These are phyloP conservation scores for Monosporascus sp. DNA, from an alignment of 2,329 filamentous ascomycete genomes.

Conservation along the genomic window DNA sequence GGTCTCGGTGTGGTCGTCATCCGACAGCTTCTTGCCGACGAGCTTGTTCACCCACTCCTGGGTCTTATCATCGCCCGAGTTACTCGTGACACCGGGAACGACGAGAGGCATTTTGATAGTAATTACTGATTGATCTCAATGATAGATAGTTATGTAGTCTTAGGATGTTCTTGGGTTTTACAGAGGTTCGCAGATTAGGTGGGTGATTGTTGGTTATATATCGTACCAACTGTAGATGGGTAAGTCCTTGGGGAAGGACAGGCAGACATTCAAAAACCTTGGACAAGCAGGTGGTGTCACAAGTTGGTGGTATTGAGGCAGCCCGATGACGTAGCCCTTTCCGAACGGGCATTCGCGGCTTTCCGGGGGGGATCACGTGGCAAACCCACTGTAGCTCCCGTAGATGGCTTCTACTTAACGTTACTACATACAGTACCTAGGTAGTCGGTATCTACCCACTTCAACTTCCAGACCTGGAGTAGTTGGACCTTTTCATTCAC, in stretches of 20 bases:
- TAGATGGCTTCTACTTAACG: no score
- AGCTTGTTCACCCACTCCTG: slow-evolving; percentile 58
- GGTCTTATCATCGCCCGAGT: slow-evolving; percentile 34
- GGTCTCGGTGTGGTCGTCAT: slow-evolving; percentile 43
- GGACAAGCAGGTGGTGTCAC: neutral
- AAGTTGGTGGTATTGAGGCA: neutral
- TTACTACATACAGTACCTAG: no score
- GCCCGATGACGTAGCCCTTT: neutral
- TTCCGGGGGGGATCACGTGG: neutral
- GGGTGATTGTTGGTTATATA: neutral
- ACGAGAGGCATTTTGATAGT: slow-evolving; percentile 58
- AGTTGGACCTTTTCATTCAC: no score
- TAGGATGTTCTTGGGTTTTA: neutral
- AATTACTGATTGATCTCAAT: neutral
- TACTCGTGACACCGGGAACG: slow-evolving; percentile 50
- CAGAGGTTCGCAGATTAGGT: neutral
- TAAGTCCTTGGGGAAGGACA: neutral
- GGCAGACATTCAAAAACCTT: neutral
- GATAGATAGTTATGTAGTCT: neutral
- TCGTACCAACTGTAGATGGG: neutral
- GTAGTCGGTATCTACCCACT: no score
- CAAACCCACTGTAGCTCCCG: neutral
- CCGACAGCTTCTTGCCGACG: slow-evolving; percentile 57
- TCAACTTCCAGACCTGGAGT: no score
- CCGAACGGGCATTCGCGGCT: neutral